Percentiles rank a stretch among this genome's conserved stretches.
These are phyloP conservation scores for Apiospora kogelbergensis DNA, from an alignment of 2,329 filamentous ascomycete species.

Conservation along the genomic window DNA sequence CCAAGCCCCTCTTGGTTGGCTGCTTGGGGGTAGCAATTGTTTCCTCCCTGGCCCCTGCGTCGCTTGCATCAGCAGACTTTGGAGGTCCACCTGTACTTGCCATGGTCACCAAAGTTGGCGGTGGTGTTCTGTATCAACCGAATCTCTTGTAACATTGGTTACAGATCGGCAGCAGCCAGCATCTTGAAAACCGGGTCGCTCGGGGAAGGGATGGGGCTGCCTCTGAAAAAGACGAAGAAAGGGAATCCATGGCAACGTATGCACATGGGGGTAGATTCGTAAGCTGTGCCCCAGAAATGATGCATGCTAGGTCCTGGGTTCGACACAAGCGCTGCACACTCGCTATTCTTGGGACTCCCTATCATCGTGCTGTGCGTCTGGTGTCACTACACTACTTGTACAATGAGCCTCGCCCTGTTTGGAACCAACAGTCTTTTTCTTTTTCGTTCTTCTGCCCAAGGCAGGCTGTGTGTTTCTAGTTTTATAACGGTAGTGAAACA, in stretches of 20 bases:
- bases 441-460: not conserved
- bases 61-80: not conserved
- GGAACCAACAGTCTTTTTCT: not conserved
- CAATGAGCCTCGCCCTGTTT: not conserved
- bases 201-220: not conserved
- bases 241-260: not conserved
- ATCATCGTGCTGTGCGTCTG: not conserved
- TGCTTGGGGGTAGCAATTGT: not conserved
- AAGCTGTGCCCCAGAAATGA: constrained; percentile 1
- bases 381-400: not conserved
- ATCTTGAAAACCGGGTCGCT: not conserved
- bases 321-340: not conserved
- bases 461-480: not conserved
- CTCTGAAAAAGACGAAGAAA: not conserved
- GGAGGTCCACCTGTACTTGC: not conserved
- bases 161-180: not conserved
- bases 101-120: not conserved
- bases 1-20: not conserved
- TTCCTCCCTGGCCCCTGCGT: constrained; percentile 1
- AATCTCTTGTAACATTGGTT: not conserved
- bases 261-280: not conserved
- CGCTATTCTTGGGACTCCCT: not conserved
- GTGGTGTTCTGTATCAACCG: not conserved
- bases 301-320: not conserved
- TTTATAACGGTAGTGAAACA: not conserved